Evolutionary conservation across 805 yeast species (phyloP).

Genomic region (Candida koratica): DNA sequence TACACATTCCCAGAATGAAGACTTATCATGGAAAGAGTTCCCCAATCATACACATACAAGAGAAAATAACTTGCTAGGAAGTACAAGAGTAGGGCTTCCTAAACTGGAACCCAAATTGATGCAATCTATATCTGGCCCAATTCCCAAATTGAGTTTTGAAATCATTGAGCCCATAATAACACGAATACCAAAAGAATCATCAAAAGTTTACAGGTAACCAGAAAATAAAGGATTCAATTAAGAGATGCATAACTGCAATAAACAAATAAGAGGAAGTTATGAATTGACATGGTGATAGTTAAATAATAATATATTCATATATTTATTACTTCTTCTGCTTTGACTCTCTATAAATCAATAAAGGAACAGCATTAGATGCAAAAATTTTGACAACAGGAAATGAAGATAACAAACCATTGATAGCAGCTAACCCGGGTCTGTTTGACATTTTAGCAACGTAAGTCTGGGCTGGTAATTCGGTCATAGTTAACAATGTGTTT

Average conservation of each 20-base stretch:
- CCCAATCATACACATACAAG: background rate
- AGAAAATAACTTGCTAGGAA: background rate
- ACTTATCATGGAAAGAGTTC: background rate
- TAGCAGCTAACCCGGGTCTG: slow-evolving; percentile 54
- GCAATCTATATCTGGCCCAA: background rate
- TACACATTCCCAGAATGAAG: background rate
- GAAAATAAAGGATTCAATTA: no score
- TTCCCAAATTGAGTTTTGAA: slow-evolving; percentile 2
- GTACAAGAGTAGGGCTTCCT: slow-evolving; percentile 7
- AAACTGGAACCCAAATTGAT: background rate
- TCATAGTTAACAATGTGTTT: slow-evolving; percentile 5
- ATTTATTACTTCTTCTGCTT: slow-evolving; percentile 3
- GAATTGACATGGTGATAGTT: no score
- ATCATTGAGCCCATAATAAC: slow-evolving; percentile 4
- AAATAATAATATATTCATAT: background rate
- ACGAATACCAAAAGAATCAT: slow-evolving; percentile 8
- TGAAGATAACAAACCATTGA: slow-evolving; percentile 55
- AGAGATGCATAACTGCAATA: no score
- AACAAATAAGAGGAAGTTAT: no score
- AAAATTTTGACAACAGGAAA: slow-evolving; percentile 56
- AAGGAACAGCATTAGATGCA: slow-evolving; percentile 58
- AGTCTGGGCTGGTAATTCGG: slow-evolving; percentile 38
- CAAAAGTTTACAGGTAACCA: slow-evolving; percentile 2
- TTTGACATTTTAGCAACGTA: slow-evolving; percentile 50
- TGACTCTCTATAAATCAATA: slow-evolving; percentile 41